A percentile compares a stretch with the other conserved stretches of the same genome.
Evolutionary conservation across 345 rosid genomes (phyloP).

Genomic region (Raphanus raphanistrum): DNA sequence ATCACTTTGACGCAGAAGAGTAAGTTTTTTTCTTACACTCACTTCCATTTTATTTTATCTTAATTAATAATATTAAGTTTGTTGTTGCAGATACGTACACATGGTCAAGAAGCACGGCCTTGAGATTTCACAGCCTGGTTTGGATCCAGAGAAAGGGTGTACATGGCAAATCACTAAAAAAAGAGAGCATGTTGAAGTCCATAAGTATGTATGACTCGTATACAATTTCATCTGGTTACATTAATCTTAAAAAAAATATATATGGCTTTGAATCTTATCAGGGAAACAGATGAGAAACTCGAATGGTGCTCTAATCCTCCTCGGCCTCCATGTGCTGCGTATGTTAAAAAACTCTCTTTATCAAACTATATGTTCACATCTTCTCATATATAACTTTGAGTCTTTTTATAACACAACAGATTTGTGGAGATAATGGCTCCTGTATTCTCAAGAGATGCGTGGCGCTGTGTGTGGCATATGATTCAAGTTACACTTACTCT

Average conservation of each 20-base stretch:
- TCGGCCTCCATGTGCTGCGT: slow-evolving; percentile 97
- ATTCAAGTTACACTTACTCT: slow-evolving; percentile 59
- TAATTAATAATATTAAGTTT: background rate
- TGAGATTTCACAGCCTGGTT: slow-evolving; percentile 92
- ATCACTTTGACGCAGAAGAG: slow-evolving; percentile 81
- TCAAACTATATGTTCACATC: slow-evolving; percentile 3
- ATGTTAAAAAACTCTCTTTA: slow-evolving; percentile 23
- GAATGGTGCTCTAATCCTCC: slow-evolving; percentile 83
- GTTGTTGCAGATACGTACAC: slow-evolving; percentile 57
- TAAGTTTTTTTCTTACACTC: slow-evolving; percentile 26
- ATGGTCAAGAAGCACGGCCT: slow-evolving; percentile 81
- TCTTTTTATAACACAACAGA: slow-evolving; percentile 45
- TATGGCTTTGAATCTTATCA: slow-evolving; percentile 33
- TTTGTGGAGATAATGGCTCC: slow-evolving; percentile 99
- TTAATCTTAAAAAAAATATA: background rate
- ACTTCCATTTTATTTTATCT: background rate
- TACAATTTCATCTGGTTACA: slow-evolving; percentile 17
- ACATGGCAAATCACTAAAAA: slow-evolving; percentile 94
- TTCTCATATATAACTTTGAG: slow-evolving; percentile 5
- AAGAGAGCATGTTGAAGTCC: slow-evolving; percentile 77
- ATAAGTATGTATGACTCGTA: slow-evolving; percentile 43
- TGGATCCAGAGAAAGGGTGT: slow-evolving; percentile 79
- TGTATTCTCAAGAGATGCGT: slow-evolving; percentile 78
- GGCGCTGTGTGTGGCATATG: slow-evolving; percentile 99
- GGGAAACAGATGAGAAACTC: slow-evolving; percentile 70